Conservation (phyloP, 2,329 filamentous ascomycete species). For the Xylariaceae sp. region DNA sequence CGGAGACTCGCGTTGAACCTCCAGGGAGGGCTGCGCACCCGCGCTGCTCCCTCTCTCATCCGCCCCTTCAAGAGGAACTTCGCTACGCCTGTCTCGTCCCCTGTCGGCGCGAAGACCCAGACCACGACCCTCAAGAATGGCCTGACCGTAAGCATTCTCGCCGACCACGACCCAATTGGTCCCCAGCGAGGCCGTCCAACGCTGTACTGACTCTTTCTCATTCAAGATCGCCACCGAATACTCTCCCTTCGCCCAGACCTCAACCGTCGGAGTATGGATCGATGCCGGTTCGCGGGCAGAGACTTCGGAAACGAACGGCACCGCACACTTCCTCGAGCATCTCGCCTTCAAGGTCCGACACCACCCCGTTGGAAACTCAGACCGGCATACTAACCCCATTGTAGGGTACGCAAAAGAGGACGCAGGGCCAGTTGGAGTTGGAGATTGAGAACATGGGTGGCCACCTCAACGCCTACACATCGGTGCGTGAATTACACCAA, state of each 20-base stretch:
- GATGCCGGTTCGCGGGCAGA: constrained; percentile 97
- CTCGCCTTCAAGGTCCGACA: constrained; percentile 91
- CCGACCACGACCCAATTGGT: constrained; percentile 26
- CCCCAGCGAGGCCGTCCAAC: constrained; percentile 1
- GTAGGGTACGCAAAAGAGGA: constrained; percentile 87
- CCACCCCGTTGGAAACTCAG: constrained; percentile 1
- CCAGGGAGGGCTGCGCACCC: constrained; percentile 82
- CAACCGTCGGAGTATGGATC: constrained; percentile 98
- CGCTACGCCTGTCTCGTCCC: constrained; percentile 71
- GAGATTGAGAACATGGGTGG: constrained; percentile 99
- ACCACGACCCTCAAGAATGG: constrained; percentile 96
- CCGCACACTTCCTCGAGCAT: constrained; percentile 99
- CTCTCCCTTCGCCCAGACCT: constrained; percentile 97
- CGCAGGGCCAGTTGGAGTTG: constrained; percentile 95
- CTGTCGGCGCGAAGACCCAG: constrained; percentile 75
- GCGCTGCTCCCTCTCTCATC: constrained; percentile 76
- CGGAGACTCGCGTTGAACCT: constrained; percentile 95
- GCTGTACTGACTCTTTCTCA: constrained; percentile 11
- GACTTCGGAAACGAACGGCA: constrained; percentile 98
- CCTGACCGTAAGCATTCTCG: constrained; percentile 69
- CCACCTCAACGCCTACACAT: constrained; percentile 98
- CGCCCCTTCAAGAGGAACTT: constrained; percentile 79
- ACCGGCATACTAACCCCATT: constrained; percentile 14
- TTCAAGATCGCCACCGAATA: constrained; percentile 91
- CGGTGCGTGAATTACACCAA: constrained; percentile 59